These are phyloP conservation scores for Cyclotella choctawhatcheeana DNA, from an alignment of 108 stramenopile genomes.

Conservation along the genomic window DNA sequence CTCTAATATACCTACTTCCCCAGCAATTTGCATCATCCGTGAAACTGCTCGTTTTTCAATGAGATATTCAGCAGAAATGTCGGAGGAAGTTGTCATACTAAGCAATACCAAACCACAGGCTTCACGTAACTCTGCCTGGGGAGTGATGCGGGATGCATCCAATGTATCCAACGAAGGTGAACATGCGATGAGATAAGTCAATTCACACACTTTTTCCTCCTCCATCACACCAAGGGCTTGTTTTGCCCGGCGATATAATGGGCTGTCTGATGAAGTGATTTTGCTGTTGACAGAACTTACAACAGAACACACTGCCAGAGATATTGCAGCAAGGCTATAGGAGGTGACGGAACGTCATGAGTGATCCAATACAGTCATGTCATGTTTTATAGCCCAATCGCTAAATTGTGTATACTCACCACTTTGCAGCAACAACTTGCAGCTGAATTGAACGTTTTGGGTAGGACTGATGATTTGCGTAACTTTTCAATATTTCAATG, in stretches of 20 bases:
- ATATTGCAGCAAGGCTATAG: conserved; percentile 34
- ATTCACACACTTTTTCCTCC: conserved; percentile 33
- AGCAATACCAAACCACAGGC: conserved; percentile 68
- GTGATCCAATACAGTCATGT: too few species aligned
- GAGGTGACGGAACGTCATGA: too few species aligned
- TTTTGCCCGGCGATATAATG: conserved; percentile 12
- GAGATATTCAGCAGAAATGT: conserved; percentile 65
- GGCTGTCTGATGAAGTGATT: conserved; percentile 11
- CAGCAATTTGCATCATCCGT: conserved; percentile 51
- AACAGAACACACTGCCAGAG: conserved; percentile 33
- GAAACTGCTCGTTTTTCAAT: conserved; percentile 64
- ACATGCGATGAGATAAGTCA: conserved; percentile 27
- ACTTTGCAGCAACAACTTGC: conserved; percentile 38
- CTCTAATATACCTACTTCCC: conserved; percentile 55
- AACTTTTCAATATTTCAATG: conserved; percentile 41
- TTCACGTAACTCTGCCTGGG: conserved; percentile 65
- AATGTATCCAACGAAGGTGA: conserved; percentile 63
- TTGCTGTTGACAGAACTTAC: not conserved
- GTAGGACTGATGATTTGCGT: conserved; percentile 8
- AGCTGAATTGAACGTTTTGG: conserved; percentile 26
- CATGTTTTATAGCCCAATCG: too few species aligned
- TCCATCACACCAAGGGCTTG: conserved; percentile 42
- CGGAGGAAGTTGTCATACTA: conserved; percentile 68
- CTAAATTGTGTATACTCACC: too few species aligned
- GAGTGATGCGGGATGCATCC: conserved; percentile 65